Percentiles rank a stretch among this genome's conserved stretches.
These are phyloP conservation scores for Populus hybrid DNA, from an alignment of 441 rosid species.

Conservation along the genomic window DNA sequence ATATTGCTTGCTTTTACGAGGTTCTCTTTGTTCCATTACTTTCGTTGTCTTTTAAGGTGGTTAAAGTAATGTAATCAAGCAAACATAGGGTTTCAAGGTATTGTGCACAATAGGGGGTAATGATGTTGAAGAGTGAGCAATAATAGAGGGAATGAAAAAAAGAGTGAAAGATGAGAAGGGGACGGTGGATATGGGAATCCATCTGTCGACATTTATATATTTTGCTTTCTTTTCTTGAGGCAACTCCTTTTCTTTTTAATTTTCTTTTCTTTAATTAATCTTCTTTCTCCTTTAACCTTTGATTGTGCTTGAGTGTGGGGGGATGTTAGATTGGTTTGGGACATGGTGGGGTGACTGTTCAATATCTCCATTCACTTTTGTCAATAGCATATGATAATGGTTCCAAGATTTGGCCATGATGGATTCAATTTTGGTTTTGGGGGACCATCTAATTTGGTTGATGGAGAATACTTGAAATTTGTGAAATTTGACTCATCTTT, in stretches of 20 bases:
- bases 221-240: constrained; percentile 21
- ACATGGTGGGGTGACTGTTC: constrained; percentile 20
- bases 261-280: not conserved
- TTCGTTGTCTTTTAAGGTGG: constrained; percentile 15
- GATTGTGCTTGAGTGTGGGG: constrained; percentile 7
- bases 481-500: too few species aligned
- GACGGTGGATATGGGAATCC: constrained; percentile 23
- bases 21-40: not conserved
- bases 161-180: not conserved
- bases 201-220: constrained; percentile 18
- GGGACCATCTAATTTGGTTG: too few species aligned
- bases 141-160: constrained; percentile 25
- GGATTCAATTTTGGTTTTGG: too few species aligned
- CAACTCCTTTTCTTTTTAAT: constrained; percentile 1
- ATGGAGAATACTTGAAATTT: too few species aligned
- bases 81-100: not conserved
- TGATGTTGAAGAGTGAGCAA: not conserved
- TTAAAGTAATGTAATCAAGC: not conserved
- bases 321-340: constrained; percentile 19
- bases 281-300: constrained; percentile 9
- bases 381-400: too few species aligned
- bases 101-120: not conserved
- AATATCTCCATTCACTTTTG: constrained; percentile 16
- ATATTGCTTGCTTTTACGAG: not conserved
- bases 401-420: too few species aligned